Conservation (phyloP, 495 filamentous ascomycete genomes). For the Halenospora varia region DNA sequence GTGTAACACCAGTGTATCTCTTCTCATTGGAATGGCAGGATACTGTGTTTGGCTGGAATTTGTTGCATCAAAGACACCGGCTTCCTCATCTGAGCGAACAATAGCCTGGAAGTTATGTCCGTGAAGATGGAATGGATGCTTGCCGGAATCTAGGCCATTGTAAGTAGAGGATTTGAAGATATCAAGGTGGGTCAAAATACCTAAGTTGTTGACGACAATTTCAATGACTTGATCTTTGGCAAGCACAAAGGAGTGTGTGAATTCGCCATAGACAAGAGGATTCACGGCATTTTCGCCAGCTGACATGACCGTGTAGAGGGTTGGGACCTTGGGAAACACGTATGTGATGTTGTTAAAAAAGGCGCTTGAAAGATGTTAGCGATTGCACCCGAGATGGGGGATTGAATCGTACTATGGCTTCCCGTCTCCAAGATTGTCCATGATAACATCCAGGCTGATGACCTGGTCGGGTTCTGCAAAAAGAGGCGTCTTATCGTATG, state of each 20-base stretch:
- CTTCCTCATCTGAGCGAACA: constrained; percentile 39
- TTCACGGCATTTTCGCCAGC: constrained; percentile 60
- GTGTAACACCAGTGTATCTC: constrained; percentile 53
- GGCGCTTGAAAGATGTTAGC: constrained; percentile 42
- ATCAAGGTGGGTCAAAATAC: too few species aligned
- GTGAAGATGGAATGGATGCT: constrained; percentile 85
- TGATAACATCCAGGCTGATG: constrained; percentile 60
- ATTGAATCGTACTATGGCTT: constrained; percentile 73
- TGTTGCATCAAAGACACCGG: constrained; percentile 35
- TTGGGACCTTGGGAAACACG: constrained; percentile 69
- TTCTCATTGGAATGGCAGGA: constrained; percentile 40
- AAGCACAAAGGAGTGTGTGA: constrained; percentile 66
- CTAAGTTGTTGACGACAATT: constrained; percentile 73
- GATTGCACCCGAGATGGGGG: too few species aligned
- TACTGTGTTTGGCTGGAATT: constrained; percentile 20
- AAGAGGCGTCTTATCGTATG: constrained; percentile 56
- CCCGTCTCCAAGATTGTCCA: constrained; percentile 64
- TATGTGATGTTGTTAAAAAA: constrained; percentile 83
- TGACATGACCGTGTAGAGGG: constrained; percentile 69
- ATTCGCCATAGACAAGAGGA: constrained; percentile 65
- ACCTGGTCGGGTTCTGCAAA: constrained; percentile 54
- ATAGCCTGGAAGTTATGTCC: constrained; percentile 75
- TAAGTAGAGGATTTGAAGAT: constrained; percentile 10
- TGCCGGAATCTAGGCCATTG: constrained; percentile 22
- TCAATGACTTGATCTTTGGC: constrained; percentile 66